Percentiles rank a stretch among this genome's conserved stretches.
Evolutionary conservation across 2,329 filamentous ascomycete species (phyloP).

Genomic region (Xylariales sp.): DNA sequence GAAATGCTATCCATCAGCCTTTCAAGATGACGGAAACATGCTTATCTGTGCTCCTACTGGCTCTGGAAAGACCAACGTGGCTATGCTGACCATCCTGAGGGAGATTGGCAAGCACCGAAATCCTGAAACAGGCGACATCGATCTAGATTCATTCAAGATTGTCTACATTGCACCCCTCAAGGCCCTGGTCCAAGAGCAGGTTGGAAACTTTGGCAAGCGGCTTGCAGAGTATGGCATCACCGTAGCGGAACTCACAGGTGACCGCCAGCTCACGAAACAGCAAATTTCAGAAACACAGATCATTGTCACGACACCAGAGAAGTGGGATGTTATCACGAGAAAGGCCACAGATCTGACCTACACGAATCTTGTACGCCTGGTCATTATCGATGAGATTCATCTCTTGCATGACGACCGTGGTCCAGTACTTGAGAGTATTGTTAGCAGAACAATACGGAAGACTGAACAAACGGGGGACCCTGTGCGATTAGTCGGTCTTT

Average conservation of each 20-base stretch:
- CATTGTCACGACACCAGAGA: slow-evolving; percentile 97
- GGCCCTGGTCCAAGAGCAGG: slow-evolving; percentile 93
- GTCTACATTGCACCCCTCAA: slow-evolving; percentile 96
- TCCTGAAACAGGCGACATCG: slow-evolving; percentile 83
- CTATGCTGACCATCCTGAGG: slow-evolving; percentile 92
- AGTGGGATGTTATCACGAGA: slow-evolving; percentile 98
- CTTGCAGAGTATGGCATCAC: slow-evolving; percentile 86
- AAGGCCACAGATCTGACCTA: slow-evolving; percentile 97
- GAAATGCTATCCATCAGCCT: slow-evolving; percentile 85
- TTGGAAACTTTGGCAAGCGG: slow-evolving; percentile 92
- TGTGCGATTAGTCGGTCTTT: slow-evolving; percentile 86
- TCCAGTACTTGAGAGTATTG: slow-evolving; percentile 93
- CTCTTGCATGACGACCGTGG: slow-evolving; percentile 95
- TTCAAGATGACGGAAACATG: slow-evolving; percentile 94
- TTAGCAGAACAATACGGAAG: slow-evolving; percentile 86
- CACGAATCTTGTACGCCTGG: slow-evolving; percentile 90
- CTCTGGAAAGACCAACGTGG: slow-evolving; percentile 97
- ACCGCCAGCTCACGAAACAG: slow-evolving; percentile 96
- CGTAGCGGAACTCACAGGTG: slow-evolving; percentile 93
- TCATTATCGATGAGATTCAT: slow-evolving; percentile 98
- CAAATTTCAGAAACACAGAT: slow-evolving; percentile 97
- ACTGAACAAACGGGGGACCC: slow-evolving; percentile 92
- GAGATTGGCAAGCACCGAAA: slow-evolving; percentile 96
- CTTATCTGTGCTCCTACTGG: slow-evolving; percentile 95
- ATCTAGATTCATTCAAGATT: slow-evolving; percentile 96